Evolutionary conservation across 179 eudicot genomes (phyloP).

Genomic region (Monotropa hypopitys): DNA sequence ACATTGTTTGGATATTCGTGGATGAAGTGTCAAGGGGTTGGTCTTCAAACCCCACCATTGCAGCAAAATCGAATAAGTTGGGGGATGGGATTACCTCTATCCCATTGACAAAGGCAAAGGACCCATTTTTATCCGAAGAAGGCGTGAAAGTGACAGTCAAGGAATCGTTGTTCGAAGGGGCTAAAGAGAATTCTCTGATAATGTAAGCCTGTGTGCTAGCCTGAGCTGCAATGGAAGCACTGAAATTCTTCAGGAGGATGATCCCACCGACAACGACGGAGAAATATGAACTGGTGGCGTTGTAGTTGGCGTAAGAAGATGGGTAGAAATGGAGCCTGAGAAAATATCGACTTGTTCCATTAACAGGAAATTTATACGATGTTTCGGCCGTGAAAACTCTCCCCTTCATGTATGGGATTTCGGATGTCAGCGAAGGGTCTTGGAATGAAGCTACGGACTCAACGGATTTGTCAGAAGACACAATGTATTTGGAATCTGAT

Average conservation of each 20-base stretch:
- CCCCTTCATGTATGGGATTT: constrained; percentile 63
- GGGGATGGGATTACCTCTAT: constrained; percentile 61
- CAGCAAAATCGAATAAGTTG: constrained; percentile 20
- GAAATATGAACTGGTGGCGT: constrained; percentile 47
- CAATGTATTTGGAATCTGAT: constrained; percentile 23
- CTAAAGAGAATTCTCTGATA: constrained; percentile 47
- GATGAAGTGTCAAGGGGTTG: constrained; percentile 10
- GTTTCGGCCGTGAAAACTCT: constrained; percentile 46
- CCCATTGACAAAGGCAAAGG: constrained; percentile 75
- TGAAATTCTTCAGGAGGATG: constrained; percentile 62
- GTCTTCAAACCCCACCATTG: constrained; percentile 39
- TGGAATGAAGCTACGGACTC: constrained; percentile 34
- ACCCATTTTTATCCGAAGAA: constrained; percentile 28
- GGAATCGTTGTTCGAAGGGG: constrained; percentile 20
- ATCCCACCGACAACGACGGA: constrained; percentile 41
- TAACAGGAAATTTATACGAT: constrained; percentile 43
- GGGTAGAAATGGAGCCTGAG: constrained; percentile 82
- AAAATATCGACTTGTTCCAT: constrained; percentile 27
- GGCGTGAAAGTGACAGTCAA: constrained; percentile 49
- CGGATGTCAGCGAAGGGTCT: constrained; percentile 74
- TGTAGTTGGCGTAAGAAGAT: constrained; percentile 35
- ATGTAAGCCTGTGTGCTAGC: constrained; percentile 75
- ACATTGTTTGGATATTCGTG: constrained; percentile 28
- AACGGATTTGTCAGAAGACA: constrained; percentile 13
- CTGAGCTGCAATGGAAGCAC: constrained; percentile 49